A percentile compares a stretch with the other conserved stretches of the same genome.
Conservation (phyloP, 2,329 filamentous ascomycete genomes). For the Paraconiothyrium brasiliense region DNA sequence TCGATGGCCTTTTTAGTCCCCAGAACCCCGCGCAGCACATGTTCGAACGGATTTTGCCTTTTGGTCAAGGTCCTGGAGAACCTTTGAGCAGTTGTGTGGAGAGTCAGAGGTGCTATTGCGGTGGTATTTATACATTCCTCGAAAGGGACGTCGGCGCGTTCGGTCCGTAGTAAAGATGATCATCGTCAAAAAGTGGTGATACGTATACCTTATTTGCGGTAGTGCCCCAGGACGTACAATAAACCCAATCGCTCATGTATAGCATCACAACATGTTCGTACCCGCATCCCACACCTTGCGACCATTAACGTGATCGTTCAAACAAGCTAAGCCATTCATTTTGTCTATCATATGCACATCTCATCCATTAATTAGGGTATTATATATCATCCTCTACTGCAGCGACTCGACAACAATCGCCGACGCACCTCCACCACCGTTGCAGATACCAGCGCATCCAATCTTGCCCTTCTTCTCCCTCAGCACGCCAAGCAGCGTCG, state of each 20-base stretch:
- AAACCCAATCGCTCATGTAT: too few relatives aligned
- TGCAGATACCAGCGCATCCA: slow-evolving; percentile 95
- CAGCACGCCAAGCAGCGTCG: slow-evolving; percentile 88
- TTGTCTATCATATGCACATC: slow-evolving; percentile 5
- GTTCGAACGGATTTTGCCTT: too few relatives aligned
- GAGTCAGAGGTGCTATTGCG: neutral
- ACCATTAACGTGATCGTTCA: neutral
- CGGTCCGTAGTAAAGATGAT: neutral
- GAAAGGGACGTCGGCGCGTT: neutral
- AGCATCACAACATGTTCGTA: too few relatives aligned
- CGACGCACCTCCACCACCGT: slow-evolving; percentile 94
- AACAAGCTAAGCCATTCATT: neutral
- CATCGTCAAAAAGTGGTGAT: too few relatives aligned
- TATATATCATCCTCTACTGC: slow-evolving; percentile 33
- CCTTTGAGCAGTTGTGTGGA: too few relatives aligned
- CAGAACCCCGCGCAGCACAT: too few relatives aligned
- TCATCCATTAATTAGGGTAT: slow-evolving; percentile 14
- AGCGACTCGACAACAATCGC: slow-evolving; percentile 84
- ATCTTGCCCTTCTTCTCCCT: slow-evolving; percentile 93
- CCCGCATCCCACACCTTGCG: neutral
- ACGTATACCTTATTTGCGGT: too few relatives aligned
- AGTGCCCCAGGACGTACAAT: too few relatives aligned
- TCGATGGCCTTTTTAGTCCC: too few relatives aligned
- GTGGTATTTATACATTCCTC: neutral
- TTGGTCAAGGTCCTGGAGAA: too few relatives aligned